Evolutionary conservation across 2,329 filamentous ascomycete genomes (phyloP).

Genomic region (Colletotrichum siamense): DNA sequence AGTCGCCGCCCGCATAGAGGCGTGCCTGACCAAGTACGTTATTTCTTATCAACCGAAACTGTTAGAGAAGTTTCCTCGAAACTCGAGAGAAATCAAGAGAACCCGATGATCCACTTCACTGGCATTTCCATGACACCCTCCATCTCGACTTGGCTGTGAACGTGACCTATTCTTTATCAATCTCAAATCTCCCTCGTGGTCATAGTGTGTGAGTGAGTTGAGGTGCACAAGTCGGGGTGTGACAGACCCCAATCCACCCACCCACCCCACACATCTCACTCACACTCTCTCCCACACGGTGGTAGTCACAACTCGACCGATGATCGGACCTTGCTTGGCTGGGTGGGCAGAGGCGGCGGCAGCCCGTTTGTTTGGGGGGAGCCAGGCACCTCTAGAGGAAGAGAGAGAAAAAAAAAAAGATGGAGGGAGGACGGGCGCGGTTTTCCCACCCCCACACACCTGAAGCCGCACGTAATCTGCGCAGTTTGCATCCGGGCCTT

Average conservation of each 20-base stretch:
- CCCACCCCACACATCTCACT: not conserved
- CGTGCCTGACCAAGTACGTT: slow-evolving; percentile 9
- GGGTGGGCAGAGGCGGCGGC: not conserved
- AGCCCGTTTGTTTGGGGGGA: not conserved
- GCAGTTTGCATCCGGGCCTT: not conserved
- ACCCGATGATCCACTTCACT: not conserved
- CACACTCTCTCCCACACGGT: too few species aligned
- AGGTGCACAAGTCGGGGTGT: not conserved
- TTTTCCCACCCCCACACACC: not conserved
- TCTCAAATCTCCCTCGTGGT: not conserved
- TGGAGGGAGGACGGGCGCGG: not conserved
- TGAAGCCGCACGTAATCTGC: slow-evolving; percentile 7
- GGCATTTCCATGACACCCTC: too few species aligned
- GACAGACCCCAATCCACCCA: not conserved
- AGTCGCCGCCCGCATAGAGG: not conserved
- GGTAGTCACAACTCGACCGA: not conserved
- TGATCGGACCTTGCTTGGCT: not conserved
- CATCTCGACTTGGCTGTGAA: too few species aligned
- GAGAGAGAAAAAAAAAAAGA: not conserved
- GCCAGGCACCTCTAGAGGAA: not conserved
- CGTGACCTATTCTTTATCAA: not conserved
- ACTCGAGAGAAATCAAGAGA: slow-evolving; percentile 3
- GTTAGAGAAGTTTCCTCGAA: not conserved
- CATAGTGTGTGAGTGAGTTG: not conserved
- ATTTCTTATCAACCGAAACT: not conserved